Base-by-base conservation (phyloP, 352 stramenopile genomes). In the Phytophthora boehmeriae region DNA sequence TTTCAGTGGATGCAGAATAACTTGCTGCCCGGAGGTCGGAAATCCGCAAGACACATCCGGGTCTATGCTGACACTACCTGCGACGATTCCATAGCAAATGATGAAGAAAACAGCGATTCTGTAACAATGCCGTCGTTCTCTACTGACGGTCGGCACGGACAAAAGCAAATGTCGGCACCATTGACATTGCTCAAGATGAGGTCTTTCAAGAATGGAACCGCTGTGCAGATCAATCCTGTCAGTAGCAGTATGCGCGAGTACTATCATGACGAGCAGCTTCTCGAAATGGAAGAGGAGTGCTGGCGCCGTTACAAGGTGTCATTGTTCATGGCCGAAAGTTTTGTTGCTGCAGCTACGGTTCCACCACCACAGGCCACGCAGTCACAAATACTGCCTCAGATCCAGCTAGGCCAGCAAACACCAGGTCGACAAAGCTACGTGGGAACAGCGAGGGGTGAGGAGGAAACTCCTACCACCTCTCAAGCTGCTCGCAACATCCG, bases 301-400 rank as follows among this genome's bases (percentile, higher is more conserved):
- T 90, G 81, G 81, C 81, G 79, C 13, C 65, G 81, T 27, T 89
- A 90, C 65, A 88, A 88, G 32, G 75, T 87, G 2, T 87, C 81
- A 4, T 64, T 90, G 42, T 66, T 88, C 22, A 80, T 89, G 70
- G 73, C 75, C 0, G 76, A 80, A 16, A 57, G 66, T 1, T 84
- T 81, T 35, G 62, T 53, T 0, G 47, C 20, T 3, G 51, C 58
- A 20, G 16, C 32, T 23, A 17, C 27, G 43, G 14, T 34, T n/a
- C 22, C 36, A 14, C 27, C 41, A 1, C 20, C 1, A 20, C 34
- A 41, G 34, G 3, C 34, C 10, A 17, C 34, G 34, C 34, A 41
- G 34, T 14, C 34, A 20, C 50, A 35, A 13, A 22, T 36, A 8
- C 8, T n/a, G 19, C 16, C 49, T 2, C 46, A 46, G 10, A 38